Percentiles rank a stretch among this genome's conserved stretches.
phyloP scores from a whole-genome alignment of 768 basidiomycete genomes.

The Tubosaeta brunneosetosa region DNA sequence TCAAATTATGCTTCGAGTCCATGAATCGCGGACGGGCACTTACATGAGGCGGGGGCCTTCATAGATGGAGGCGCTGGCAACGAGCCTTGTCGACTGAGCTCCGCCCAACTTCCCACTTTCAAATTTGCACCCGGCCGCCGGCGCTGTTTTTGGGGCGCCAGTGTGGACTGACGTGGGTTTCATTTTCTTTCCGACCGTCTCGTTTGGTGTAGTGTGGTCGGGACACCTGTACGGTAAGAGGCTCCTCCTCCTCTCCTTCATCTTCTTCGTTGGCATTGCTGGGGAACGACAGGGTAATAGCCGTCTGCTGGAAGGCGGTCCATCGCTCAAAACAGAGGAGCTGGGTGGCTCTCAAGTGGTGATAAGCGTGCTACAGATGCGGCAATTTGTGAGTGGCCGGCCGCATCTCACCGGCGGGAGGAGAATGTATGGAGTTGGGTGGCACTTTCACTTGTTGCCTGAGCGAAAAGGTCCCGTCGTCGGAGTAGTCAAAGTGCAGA shows the following conservation, averaged over 20 bases:
- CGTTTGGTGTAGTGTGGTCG: slow-evolving; percentile 26
- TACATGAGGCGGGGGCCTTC: slow-evolving; percentile 47
- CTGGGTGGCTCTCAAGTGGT: slow-evolving; percentile 17
- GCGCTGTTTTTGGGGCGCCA: slow-evolving; percentile 37
- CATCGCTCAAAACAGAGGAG: slow-evolving; percentile 42
- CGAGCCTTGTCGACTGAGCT: slow-evolving; percentile 67
- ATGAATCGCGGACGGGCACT: slow-evolving; percentile 18
- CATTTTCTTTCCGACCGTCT: slow-evolving; percentile 54
- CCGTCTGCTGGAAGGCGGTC: slow-evolving; percentile 28
- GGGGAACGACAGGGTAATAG: no score
- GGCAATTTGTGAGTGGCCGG: no score
- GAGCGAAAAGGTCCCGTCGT: slow-evolving; percentile 53
- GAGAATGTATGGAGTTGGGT: slow-evolving; percentile 45
- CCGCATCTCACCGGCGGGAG: slow-evolving; percentile 48
- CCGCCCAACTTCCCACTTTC: slow-evolving; percentile 79
- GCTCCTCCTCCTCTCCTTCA: slow-evolving; percentile 44
- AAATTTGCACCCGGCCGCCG: slow-evolving; percentile 52
- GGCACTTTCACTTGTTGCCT: slow-evolving; percentile 62
- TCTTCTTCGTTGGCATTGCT: slow-evolving; percentile 35
- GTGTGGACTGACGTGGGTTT: slow-evolving; percentile 56
- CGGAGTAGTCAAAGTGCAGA: slow-evolving; percentile 39
- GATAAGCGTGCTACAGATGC: slow-evolving; percentile 23
- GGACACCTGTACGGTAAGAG: slow-evolving; percentile 41
- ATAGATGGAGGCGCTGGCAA: slow-evolving; percentile 78
- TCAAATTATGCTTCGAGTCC: background rate